Percentiles rank a stretch among this genome's conserved stretches.
Conservation (phyloP, 805 yeast species). For the Candida maris region DNA sequence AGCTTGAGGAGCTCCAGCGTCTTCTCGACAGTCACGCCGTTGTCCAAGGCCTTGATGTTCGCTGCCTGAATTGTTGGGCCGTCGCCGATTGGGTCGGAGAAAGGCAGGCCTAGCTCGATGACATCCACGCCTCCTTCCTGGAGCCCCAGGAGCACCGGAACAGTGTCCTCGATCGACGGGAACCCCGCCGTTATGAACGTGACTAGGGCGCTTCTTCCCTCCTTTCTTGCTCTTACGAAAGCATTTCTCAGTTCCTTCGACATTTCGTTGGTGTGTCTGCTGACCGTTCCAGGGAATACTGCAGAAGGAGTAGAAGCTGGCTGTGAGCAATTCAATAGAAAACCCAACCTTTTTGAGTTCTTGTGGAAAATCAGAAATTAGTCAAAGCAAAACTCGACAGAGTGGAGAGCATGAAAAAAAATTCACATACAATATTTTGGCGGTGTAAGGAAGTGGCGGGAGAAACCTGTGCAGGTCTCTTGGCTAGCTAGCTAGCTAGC, state of each 20-base stretch:
- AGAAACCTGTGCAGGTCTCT: too few species aligned
- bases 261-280: slow-evolving; percentile 22
- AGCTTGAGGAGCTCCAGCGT: slow-evolving; percentile 67
- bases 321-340: too few species aligned
- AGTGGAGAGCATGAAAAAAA: too few species aligned
- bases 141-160: slow-evolving; percentile 80
- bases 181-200: slow-evolving; percentile 93
- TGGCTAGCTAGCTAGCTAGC: too few species aligned
- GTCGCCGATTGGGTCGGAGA: slow-evolving; percentile 97
- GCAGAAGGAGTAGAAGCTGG: background rate
- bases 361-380: slow-evolving; percentile 3
- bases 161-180: slow-evolving; percentile 84
- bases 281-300: background rate
- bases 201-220: slow-evolving; percentile 77
- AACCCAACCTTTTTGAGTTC: background rate
- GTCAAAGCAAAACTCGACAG: slow-evolving; percentile 4
- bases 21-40: slow-evolving; percentile 70
- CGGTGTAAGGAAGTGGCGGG: too few species aligned
- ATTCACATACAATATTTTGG: too few species aligned
- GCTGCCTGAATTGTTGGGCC: slow-evolving; percentile 96
- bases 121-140: slow-evolving; percentile 96
- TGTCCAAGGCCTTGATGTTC: slow-evolving; percentile 74
- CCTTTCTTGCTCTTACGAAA: slow-evolving; percentile 30
- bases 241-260: slow-evolving; percentile 33
- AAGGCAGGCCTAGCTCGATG: slow-evolving; percentile 93